A percentile compares a stretch with the other conserved stretches of the same genome.
These are phyloP conservation scores for Digitaria exilis DNA, from an alignment of 202 grass and related monocot species.

Conservation along the genomic window DNA sequence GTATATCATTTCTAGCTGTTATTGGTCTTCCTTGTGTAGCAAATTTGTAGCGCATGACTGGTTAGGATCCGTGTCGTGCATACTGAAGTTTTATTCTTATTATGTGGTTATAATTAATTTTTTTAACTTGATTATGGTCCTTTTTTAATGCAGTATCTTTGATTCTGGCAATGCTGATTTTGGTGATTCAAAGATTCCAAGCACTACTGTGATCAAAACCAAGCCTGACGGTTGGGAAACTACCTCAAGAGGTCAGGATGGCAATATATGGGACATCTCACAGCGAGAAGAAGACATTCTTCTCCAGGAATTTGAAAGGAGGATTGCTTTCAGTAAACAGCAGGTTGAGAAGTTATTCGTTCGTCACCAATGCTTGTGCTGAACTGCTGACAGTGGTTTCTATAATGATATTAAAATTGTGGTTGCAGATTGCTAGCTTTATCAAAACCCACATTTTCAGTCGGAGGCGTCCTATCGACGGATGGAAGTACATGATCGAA, in stretches of 20 bases:
- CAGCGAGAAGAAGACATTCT: conserved; percentile 93
- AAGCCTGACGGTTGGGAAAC: conserved; percentile 97
- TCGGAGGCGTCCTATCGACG: conserved; percentile 73
- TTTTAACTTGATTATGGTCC: conserved; percentile 9
- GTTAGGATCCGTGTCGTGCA: not conserved
- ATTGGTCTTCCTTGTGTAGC: not conserved
- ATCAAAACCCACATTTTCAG: conserved; percentile 99
- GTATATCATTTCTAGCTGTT: not conserved
- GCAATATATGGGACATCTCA: conserved; percentile 93
- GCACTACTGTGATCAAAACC: conserved; percentile 71
- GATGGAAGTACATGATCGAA: conserved; percentile 99
- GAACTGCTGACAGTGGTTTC: not conserved
- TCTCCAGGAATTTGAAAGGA: conserved; percentile 95
- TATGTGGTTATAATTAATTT: conserved; percentile 4
- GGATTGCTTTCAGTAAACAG: conserved; percentile 93
- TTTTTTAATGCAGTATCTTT: conserved; percentile 68
- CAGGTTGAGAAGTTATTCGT: conserved; percentile 52
- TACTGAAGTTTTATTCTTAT: not conserved
- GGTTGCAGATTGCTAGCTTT: conserved; percentile 88
- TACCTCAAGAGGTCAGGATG: conserved; percentile 74
- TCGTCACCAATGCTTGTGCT: not conserved
- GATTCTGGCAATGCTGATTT: conserved; percentile 69
- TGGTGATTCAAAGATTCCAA: conserved; percentile 69
- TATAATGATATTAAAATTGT: conserved; percentile 29
- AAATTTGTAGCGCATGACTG: not conserved